phyloP scores from a whole-genome alignment of 371 early-diverging fungal species.

The Syncephalis plumigaleata region DNA sequence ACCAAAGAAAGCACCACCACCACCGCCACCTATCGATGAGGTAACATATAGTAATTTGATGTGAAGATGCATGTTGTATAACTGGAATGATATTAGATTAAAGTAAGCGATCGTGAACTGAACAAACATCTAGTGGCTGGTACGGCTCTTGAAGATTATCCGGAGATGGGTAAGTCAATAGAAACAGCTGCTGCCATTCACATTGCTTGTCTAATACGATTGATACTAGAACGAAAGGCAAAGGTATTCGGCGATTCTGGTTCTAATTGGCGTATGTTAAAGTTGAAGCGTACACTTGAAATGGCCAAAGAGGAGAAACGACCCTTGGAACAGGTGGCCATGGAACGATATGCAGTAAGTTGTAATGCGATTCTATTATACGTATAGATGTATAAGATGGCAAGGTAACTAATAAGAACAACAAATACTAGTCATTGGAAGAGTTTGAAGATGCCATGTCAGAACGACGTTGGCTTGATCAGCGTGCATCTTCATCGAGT shows the following conservation, averaged over 20 bases:
- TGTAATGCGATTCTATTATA: too few relatives aligned
- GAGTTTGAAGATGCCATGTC: slow-evolving; percentile 45
- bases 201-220: not conserved
- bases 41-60: too few relatives aligned
- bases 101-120: slow-evolving; percentile 27
- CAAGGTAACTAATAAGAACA: too few relatives aligned
- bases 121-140: slow-evolving; percentile 27
- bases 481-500: slow-evolving; percentile 8
- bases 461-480: slow-evolving; percentile 46
- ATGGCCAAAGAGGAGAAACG: slow-evolving; percentile 48
- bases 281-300: slow-evolving; percentile 46
- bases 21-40: too few relatives aligned
- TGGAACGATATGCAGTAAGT: slow-evolving; percentile 49
- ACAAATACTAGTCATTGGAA: slow-evolving; percentile 38
- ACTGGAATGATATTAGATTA: too few relatives aligned
- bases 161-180: slow-evolving; percentile 17
- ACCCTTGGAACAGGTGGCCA: slow-evolving; percentile 40
- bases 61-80: too few relatives aligned
- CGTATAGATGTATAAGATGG: too few relatives aligned
- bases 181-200: too few relatives aligned
- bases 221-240: slow-evolving; percentile 10
- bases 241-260: slow-evolving; percentile 53
- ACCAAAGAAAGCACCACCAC: too few relatives aligned
- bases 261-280: slow-evolving; percentile 69
- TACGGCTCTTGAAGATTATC: slow-evolving; percentile 22